These are phyloP conservation scores for Fistulinella prunicolor DNA, from an alignment of 768 basidiomycete genomes.

Conservation along the genomic window DNA sequence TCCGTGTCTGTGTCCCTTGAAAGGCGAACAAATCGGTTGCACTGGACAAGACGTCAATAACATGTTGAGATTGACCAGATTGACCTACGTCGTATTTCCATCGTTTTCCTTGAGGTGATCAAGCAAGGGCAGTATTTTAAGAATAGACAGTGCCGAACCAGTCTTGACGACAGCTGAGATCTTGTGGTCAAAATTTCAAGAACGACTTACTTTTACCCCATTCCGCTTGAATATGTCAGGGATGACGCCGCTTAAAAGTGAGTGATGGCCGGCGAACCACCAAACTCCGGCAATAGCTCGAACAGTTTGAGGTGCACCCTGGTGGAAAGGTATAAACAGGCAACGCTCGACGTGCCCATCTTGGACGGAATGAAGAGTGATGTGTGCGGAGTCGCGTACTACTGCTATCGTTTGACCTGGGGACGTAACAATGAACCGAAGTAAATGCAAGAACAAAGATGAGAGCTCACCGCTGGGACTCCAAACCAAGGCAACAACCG, in stretches of 20 bases:
- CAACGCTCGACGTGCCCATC: constrained; percentile 59
- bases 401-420: constrained; percentile 70
- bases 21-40: constrained; percentile 81
- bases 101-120: constrained; percentile 68
- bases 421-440: constrained; percentile 6
- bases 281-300: constrained; percentile 52
- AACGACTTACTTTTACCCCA: constrained; percentile 53
- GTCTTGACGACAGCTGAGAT: constrained; percentile 44
- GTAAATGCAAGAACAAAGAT: not conserved
- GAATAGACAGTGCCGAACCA: constrained; percentile 71
- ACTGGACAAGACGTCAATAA: constrained; percentile 38
- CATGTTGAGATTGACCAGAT: constrained; percentile 5
- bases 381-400: constrained; percentile 61
- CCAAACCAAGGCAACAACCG: constrained; percentile 67
- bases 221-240: constrained; percentile 77
- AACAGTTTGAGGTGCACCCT: constrained; percentile 11
- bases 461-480: constrained; percentile 69
- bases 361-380: constrained; percentile 76
- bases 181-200: not conserved
- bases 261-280: constrained; percentile 64
- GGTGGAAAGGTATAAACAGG: constrained; percentile 36
- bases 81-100: constrained; percentile 60
- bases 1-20: constrained; percentile 60
- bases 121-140: constrained; percentile 66
- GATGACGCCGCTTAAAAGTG: constrained; percentile 40